Evolutionary conservation across 2,329 filamentous ascomycete species (phyloP), one percentile per base, ranked within the genome.

Genomic region (Davidsoniella virescens): DNA sequence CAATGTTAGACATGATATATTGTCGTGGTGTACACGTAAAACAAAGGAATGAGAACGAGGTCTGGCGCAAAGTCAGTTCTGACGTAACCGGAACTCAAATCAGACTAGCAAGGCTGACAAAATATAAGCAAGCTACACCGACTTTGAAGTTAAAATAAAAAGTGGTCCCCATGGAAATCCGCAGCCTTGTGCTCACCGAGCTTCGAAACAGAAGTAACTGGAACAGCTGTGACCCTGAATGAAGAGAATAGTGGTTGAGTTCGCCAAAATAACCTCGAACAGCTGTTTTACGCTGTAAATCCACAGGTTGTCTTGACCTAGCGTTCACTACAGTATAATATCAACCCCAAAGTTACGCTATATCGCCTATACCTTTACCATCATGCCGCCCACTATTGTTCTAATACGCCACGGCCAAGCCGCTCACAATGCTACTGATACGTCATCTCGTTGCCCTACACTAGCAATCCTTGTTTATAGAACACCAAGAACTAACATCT

Each of bases 371-470:
- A 45, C 17, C 25, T 23, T 17, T 38, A 45, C 25, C 40, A 20
- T 3, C 17, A 76, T 77, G 73, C 59, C 73, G 47, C 73, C 72
- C 1, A 74, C 67, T 0, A 58, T 95, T 53, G 84, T 96, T 57
- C 71, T 96, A 59, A 81, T 95, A 59, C 84, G 90, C 57, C 90
- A 96, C 71, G 90, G 85, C 14, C 85, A 96, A 64, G 74, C 70
- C 7, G 59, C 68, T n/a, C 74, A 78, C 60, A 78, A 78, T 53
- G 63, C 66, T 12, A 59, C 64, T 46, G 61, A 75, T 75, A 66
- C 65, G 72, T 71, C 23, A 48, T 48, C 43, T 50, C 45, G 4
- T 54, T 60, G 38, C 60, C 55, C 51, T 29, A 2, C 23, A 5
- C n/a, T 8, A 18, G 5, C 39, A 14, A 49, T 25, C 14, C 7